These are phyloP conservation scores for Mycena rebaudengoi DNA, from an alignment of 768 basidiomycete genomes.

Conservation along the genomic window DNA sequence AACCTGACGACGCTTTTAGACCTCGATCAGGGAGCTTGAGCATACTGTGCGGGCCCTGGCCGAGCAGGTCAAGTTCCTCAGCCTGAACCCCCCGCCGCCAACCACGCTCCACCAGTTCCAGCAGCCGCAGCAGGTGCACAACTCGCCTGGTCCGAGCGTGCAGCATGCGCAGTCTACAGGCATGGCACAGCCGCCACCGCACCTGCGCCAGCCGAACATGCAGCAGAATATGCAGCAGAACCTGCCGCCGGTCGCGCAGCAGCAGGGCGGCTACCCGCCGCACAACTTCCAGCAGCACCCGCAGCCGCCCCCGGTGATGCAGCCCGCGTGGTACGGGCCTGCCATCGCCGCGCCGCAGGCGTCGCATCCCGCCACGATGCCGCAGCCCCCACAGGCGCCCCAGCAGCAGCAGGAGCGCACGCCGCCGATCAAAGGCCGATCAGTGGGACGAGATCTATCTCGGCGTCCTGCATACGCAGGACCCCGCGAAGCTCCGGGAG, in stretches of 20 bases:
- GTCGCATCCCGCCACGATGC: slow-evolving; percentile 79
- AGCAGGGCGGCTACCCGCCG: slow-evolving; percentile 48
- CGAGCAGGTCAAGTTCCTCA: slow-evolving; percentile 86
- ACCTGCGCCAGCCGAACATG: slow-evolving; percentile 52
- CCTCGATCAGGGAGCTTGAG: slow-evolving; percentile 82
- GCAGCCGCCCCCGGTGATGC: slow-evolving; percentile 50
- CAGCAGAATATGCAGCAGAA: slow-evolving; percentile 52
- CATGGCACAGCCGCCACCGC: slow-evolving; percentile 47
- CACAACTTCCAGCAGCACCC: slow-evolving; percentile 49
- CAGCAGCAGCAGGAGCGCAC: slow-evolving; percentile 51
- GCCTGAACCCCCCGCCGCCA: slow-evolving; percentile 59
- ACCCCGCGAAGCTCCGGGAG: slow-evolving; percentile 76
- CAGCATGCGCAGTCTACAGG: slow-evolving; percentile 44
- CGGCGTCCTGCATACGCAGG: slow-evolving; percentile 78
- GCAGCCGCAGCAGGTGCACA: slow-evolving; percentile 48
- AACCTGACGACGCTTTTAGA: slow-evolving; percentile 48
- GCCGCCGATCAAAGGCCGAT: slow-evolving; percentile 66
- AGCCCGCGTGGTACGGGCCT: slow-evolving; percentile 68
- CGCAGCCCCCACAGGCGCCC: slow-evolving; percentile 59
- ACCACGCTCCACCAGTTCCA: slow-evolving; percentile 46
- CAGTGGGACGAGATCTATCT: slow-evolving; percentile 90
- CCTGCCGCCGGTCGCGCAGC: slow-evolving; percentile 47
- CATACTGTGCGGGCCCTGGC: slow-evolving; percentile 76
- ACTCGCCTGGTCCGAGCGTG: slow-evolving; percentile 50
- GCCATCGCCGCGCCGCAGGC: slow-evolving; percentile 83